Conservation (phyloP, 2,329 filamentous ascomycete genomes). For the Colletotrichum shisoi region DNA sequence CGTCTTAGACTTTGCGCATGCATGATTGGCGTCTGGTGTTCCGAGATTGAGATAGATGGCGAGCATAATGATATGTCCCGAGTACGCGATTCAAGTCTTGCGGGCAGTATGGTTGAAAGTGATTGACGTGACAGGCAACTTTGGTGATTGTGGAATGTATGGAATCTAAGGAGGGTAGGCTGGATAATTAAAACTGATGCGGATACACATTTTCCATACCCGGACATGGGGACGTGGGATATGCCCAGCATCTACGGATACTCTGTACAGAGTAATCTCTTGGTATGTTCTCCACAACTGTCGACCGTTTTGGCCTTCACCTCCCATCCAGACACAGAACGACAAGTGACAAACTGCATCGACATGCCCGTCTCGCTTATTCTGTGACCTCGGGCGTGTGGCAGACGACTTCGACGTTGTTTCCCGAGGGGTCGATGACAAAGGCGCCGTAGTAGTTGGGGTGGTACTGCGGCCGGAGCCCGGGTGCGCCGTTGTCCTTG, state of each 20-base stretch:
- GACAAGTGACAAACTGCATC: not conserved
- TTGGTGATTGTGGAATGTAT: no score
- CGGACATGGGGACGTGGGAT: no score
- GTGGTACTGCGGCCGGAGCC: conserved; percentile 54
- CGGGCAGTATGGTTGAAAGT: not conserved
- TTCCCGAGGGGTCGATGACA: conserved; percentile 59
- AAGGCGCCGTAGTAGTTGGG: conserved; percentile 61
- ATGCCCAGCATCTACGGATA: no score
- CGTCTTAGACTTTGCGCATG: conserved; percentile 36
- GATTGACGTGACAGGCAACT: not conserved
- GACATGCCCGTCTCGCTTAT: not conserved
- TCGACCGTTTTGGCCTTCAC: no score
- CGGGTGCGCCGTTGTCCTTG: conserved; percentile 59
- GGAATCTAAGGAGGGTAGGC: no score
- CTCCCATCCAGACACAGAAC: not conserved
- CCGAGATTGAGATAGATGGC: conserved; percentile 38
- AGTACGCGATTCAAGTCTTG: conserved; percentile 6
- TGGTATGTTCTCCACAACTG: no score
- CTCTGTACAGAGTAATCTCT: no score
- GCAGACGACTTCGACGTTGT: conserved; percentile 60
- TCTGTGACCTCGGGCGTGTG: conserved; percentile 31
- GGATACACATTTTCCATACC: no score
- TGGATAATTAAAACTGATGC: no score
- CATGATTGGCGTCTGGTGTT: conserved; percentile 37
- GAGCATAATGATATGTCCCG: conserved; percentile 37